Conservation (phyloP, 495 filamentous ascomycete genomes). For the Clavariopsis aquatica region DNA sequence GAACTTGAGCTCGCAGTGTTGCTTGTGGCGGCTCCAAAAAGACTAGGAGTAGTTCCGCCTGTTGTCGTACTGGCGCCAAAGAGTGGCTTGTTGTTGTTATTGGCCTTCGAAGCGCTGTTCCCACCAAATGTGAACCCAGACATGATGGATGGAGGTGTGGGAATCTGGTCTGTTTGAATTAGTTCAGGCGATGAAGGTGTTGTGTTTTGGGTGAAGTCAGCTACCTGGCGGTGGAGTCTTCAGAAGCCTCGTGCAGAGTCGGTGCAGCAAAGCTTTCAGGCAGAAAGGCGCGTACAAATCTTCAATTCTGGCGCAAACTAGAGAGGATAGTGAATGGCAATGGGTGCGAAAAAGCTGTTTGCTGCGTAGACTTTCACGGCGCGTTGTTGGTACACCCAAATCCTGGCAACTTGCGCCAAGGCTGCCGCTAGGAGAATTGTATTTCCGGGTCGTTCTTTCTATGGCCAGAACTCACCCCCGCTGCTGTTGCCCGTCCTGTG, state of each 20-base stretch:
- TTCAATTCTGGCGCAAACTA: background rate
- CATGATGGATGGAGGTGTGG: background rate
- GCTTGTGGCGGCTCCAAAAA: slow-evolving; percentile 22
- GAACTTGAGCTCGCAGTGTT: slow-evolving; percentile 16
- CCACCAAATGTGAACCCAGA: slow-evolving; percentile 7
- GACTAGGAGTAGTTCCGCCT: slow-evolving; percentile 8
- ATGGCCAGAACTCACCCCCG: background rate
- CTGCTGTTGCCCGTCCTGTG: background rate
- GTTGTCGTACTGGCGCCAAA: slow-evolving; percentile 17
- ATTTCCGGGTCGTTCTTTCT: background rate
- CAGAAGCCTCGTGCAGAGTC: background rate
- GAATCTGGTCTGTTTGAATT: background rate
- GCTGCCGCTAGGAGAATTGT: background rate
- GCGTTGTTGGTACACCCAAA: background rate
- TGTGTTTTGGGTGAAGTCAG: background rate
- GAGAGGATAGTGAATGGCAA: background rate
- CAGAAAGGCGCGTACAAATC: background rate
- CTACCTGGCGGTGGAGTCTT: background rate
- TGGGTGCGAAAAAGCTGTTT: background rate
- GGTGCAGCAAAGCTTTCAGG: background rate
- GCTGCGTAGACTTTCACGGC: background rate
- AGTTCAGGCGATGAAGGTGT: background rate
- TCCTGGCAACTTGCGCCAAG: background rate
- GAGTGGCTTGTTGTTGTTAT: slow-evolving; percentile 18
- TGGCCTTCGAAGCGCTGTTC: slow-evolving; percentile 8